Base-by-base conservation (phyloP, 2,329 filamentous ascomycete genomes). In the Phaeophleospora eucalypticola region DNA sequence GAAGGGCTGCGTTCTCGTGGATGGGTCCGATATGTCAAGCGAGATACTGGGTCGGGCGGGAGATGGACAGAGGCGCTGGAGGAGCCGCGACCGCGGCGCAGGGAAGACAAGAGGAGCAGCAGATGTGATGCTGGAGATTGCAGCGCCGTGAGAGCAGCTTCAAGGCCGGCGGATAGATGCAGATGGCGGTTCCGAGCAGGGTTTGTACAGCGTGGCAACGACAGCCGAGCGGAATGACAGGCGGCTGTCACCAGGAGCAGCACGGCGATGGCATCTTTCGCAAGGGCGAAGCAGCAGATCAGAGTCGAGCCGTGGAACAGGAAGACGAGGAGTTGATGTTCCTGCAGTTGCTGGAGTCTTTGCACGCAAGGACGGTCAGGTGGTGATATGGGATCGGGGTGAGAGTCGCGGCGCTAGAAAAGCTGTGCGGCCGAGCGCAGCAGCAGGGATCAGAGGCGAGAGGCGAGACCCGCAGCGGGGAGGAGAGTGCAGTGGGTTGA, bases 31-130 rank as follows among this genome's bases (percentile, higher is more conserved):
- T 4, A 14, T 18, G 36, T 37, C 36, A 37, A 29, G 24, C 24
- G 24, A 29, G 24, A 29, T 6, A 29, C 7, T 48, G 49, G 49
- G 36, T 43, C 40, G 48, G 41, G 37, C 27, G 49, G 46, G 14
- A 46, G 35, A 18, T 48, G 36, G 51, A 52, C 51, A 46, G 51
- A 49, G 51, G 52, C 52, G 47, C 45, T 36, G 32, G 14, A 21
- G 43, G 24, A 41, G n/a, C 49, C 47, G 48, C 39, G 27, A 32
- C 47, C 49, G 43, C 46, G 54, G 54, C 36, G 34, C 45, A 48
- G 53, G 51, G 29, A 35, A 17, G 35, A 35, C 38, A 41, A 41
- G 36, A 43, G 15, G 29, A 38, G 16, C 33, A 45, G 41, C 15
- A 33, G 34, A 21, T 37, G 33, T 39, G 17, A 41, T 36, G 43